Base-by-base conservation (phyloP, 306 rosid genomes). In the Castanea sativa region DNA sequence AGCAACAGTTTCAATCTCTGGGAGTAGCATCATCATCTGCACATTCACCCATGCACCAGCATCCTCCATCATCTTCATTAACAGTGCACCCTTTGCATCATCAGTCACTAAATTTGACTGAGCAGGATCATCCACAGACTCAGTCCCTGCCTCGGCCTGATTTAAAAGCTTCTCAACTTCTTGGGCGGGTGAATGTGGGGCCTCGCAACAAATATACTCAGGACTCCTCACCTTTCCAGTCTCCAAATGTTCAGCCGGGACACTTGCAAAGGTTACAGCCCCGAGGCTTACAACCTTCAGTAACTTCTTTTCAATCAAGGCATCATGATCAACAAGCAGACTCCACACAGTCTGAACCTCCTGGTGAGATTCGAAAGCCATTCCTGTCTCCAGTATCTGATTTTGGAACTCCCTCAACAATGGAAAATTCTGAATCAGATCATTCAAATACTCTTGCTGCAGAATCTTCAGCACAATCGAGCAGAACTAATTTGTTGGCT, bases 401-500 rank as follows among this genome's bases (percentile, higher is more conserved):
- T 70, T 23, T 32, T 77, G 73, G 73, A 81, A 67, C 78, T 61
- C 71, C 76, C 5, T 45, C 85, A 25, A 76, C 80, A 56, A 13
- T 59, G 2, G 77, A 74, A 55, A 84, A 32, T 61, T 84, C 86
- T 63, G 53, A 69, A 58, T 64, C 79, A 59, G 85, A 81, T 32
- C 67, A 13, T 55, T 52, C 83, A 69, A 72, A 49, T 78, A 20
- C 88, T 77, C 77, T 80, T 65, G 79, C 79, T 20, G 59, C 79
- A 74, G 93, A 81, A 84, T 82, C 83, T 72, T 82, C 85, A 71
- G 89, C 87, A 73, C 85, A 88, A 74, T 83, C 93, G 27, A 86
- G 85, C 82, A 80, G 93, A 51, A 86, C 87, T 86, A 82, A 87
- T 85, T 82, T 93, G 86, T 82, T 91, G 83, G 93, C 96, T 75